Evolutionary conservation across 176 grass and related monocot species (phyloP).

Genomic region (Musa itinerans): DNA sequence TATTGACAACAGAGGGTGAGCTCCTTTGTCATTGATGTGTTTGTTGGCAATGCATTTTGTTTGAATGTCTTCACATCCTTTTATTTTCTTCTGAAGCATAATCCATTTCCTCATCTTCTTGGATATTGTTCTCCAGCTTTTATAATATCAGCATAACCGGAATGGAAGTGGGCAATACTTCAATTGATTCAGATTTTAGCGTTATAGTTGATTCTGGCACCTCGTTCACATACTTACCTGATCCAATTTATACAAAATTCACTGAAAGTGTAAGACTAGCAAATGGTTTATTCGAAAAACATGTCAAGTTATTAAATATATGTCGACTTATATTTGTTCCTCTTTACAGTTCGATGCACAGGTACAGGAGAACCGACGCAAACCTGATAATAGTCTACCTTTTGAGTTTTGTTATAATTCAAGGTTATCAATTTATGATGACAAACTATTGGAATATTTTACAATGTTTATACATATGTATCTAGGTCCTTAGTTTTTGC

Average conservation of each 20-base stretch:
- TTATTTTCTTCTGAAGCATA: too few species aligned
- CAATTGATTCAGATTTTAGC: slow-evolving; percentile 31
- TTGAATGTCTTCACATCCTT: too few species aligned
- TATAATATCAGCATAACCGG: slow-evolving; percentile 54
- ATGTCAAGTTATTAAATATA: not conserved
- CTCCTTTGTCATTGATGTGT: not conserved
- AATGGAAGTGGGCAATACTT: slow-evolving; percentile 39
- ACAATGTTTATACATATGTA: too few species aligned
- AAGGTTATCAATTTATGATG: slow-evolving; percentile 13
- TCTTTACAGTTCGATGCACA: slow-evolving; percentile 22
- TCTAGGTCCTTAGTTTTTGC: too few species aligned
- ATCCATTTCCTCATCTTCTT: too few species aligned
- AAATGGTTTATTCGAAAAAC: too few species aligned
- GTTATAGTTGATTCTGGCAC: slow-evolving; percentile 72
- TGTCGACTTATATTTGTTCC: not conserved
- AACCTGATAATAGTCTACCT: slow-evolving; percentile 1
- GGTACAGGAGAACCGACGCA: slow-evolving; percentile 11
- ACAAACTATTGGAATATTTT: not conserved
- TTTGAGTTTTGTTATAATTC: slow-evolving; percentile 36
- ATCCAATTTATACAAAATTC: slow-evolving; percentile 59
- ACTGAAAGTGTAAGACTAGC: slow-evolving; percentile 45
- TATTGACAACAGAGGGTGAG: slow-evolving; percentile 5
- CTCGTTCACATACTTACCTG: slow-evolving; percentile 71
- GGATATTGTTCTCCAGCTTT: slow-evolving; percentile 20
- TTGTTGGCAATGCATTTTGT: not conserved